Base-by-base conservation (phyloP, 306 rosid genomes). In the Geum urbanum region DNA sequence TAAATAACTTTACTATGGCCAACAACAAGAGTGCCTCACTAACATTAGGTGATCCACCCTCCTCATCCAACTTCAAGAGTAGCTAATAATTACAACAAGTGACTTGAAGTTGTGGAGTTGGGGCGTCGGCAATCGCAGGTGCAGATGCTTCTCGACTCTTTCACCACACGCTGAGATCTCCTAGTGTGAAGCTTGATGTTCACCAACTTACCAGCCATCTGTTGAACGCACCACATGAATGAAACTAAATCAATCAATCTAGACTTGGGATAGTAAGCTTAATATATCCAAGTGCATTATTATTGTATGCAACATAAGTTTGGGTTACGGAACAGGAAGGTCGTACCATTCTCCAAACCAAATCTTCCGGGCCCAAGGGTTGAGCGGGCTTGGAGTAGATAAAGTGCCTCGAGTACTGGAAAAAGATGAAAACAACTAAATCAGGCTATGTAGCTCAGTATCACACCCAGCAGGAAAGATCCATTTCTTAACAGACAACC, bases 321-420 rank as follows among this genome's bases (percentile, higher is more conserved):
- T 48, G 19, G 20, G 41, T 51, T 45, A 40, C 24, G 0, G 13
- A 35, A 15, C 54, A 77, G 63, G 57, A 74, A 70, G 74, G 48
- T 74, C 91, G 48, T 81, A 94, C 98, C 98, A 94, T 90, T 88
- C 85, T 88, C 98, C 98, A 94, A 70, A 74, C 91, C 86, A 94
- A 81, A 81, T 94, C 97, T 88, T 90, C 98, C 15, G 97, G 91
- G 77, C 98, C 98, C 89, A 94, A 72, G 1, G 92, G 92, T 82
- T 84, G 96, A 74, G 98, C 96, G 41, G 98, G 98, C 80, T 80
- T 85, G 51, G 97, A 90, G 73, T 82, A 94, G 65, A 94, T 68
- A 80, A 94, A 90, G 81, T 94, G 97, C 77, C 90, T 88, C 0
- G 97, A 85, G 74, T 84, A 87, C 98, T 94, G 87, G 60, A 2